Base-by-base conservation (phyloP, 192 early-diverging fungal species). In the Hyaloraphidium curvatum region DNA sequence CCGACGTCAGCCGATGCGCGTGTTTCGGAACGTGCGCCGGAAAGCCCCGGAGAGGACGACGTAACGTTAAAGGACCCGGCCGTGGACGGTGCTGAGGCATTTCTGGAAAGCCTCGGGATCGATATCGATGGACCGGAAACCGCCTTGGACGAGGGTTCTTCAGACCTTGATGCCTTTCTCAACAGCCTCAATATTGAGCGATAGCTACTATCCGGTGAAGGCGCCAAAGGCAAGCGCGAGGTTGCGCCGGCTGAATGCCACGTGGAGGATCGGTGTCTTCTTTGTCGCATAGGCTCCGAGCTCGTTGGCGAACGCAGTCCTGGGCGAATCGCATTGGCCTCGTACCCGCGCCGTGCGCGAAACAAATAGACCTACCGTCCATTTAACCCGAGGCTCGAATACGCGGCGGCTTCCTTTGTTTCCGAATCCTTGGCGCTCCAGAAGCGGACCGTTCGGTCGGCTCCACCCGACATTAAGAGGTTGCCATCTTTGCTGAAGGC, bases 401-500 rank as follows among this genome's bases (percentile, higher is more conserved):
- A 55, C 21, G 52, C 33, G 28, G 19, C 67, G 30, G 41, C 30
- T 28, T 57, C 58, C 14, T 53, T 54, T 17, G 56, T 52, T 11
- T 77, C 59, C 30, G 69, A 71, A 26, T 70, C 75, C 52, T 85
- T 80, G 39, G 84, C 76, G 66, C 91, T 81, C 91, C 91, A 96
- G 0, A 87, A 66, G 22, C 87, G 70, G 25, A 97, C 91, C 22
- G 89, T 89, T 39, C 81, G 73, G 60, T 97, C 94, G 1, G 83
- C 80, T 22, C 82, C 74, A 28, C 84, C 88, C 5, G 87, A 90
- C 14, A 87, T 79, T 31, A 97, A 62, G 23, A 91, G 59, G 25
- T 61, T 80, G 27, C 81, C 79, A 56, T 89, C 88, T 23, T 72
- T 65, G 57, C 82, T 89, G 56, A 97, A 97, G 2, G 72, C 75